Percentiles rank a stretch among this genome's conserved stretches.
phyloP scores from a whole-genome alignment of 164 flowering plant species.

The Dillenia turbinata region DNA sequence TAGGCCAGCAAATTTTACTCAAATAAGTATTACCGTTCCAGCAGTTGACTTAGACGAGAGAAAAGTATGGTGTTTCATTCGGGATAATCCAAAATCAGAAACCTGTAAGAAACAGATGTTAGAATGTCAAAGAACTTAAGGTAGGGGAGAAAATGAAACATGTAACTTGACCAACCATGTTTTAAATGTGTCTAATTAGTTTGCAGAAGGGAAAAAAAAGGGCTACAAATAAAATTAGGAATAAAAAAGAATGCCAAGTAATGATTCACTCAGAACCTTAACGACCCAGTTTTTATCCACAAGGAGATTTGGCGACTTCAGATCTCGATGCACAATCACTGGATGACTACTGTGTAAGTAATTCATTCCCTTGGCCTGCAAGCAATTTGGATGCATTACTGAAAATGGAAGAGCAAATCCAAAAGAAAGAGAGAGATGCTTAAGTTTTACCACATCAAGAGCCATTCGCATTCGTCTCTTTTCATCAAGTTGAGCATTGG shows the following conservation, averaged over 20 bases:
- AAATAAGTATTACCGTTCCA: slow-evolving; percentile 68
- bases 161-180: too few species aligned
- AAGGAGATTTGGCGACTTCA: slow-evolving; percentile 95
- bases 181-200: too few species aligned
- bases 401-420: neutral
- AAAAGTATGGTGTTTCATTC: slow-evolving; percentile 89
- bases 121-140: too few species aligned
- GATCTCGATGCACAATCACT: slow-evolving; percentile 92
- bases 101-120: slow-evolving; percentile 39
- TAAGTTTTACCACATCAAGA: slow-evolving; percentile 79
- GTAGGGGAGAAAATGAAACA: too few species aligned
- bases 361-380: slow-evolving; percentile 99
- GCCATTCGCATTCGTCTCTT: slow-evolving; percentile 91
- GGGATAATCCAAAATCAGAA: slow-evolving; percentile 95
- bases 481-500: slow-evolving; percentile 72
- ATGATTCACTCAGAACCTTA: slow-evolving; percentile 44
- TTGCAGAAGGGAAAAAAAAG: too few species aligned
- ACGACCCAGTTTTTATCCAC: slow-evolving; percentile 98
- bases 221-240: too few species aligned
- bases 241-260: too few species aligned
- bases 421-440: neutral
- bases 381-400: slow-evolving; percentile 9
- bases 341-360: slow-evolving; percentile 97
- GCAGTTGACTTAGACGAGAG: slow-evolving; percentile 94
- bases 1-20: too few species aligned